Conservation (phyloP, 1,284 basidiomycete genomes). For the Chondrostereum purpureum region DNA sequence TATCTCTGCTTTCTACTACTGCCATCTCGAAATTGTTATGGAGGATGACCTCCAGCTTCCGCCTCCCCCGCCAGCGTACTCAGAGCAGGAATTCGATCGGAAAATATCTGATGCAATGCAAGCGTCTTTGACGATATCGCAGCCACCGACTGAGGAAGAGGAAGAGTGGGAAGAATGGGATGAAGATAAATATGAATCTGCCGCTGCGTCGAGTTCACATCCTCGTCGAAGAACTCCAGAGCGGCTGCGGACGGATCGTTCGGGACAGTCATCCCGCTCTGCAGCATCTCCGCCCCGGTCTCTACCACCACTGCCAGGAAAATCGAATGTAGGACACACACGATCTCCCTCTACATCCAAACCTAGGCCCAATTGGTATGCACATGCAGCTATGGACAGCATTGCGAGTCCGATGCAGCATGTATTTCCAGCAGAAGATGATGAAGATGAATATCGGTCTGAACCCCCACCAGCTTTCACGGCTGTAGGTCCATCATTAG, state of each 20-base stretch:
- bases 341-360: constrained; percentile 7
- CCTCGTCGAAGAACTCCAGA: neutral
- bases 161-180: constrained; percentile 50
- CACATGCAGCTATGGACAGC: neutral
- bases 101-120: constrained; percentile 38
- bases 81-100: constrained; percentile 48
- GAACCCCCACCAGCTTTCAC: constrained; percentile 40
- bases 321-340: constrained; percentile 1
- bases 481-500: constrained; percentile 29
- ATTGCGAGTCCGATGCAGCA: neutral
- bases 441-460: constrained; percentile 21
- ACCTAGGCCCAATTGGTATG: constrained; percentile 7
- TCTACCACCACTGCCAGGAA: neutral
- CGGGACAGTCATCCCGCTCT: neutral
- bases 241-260: too few relatives aligned
- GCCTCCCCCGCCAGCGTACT: constrained; percentile 44
- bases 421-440: constrained; percentile 11
- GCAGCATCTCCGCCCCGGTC: neutral
- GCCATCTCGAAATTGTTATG: too few relatives aligned
- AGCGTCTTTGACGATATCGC: constrained; percentile 27
- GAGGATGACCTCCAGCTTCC: constrained; percentile 23
- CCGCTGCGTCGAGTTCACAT: constrained; percentile 14
- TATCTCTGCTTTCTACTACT: too few relatives aligned
- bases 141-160: constrained; percentile 23
- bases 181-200: constrained; percentile 34